Base-by-base conservation (phyloP, 2,329 filamentous ascomycete species). In the Fusarium chlamydosporum region DNA sequence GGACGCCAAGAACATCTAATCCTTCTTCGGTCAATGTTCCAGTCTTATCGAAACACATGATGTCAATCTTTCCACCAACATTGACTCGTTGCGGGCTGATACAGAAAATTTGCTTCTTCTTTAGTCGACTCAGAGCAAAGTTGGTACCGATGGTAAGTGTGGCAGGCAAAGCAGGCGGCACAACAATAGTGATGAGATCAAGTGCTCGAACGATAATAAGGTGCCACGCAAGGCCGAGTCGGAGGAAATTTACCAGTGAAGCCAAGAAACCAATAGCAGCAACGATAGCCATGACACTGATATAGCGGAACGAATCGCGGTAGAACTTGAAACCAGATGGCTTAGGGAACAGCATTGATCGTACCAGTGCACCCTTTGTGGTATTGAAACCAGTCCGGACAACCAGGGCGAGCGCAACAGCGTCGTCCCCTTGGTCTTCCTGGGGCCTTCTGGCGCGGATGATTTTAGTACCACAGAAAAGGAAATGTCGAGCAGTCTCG, bases 241-340 rank as follows among this genome's bases (percentile, higher is more conserved):
- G 89, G 54, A 99, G 82, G 77, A 99, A 99, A 79, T 99, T 99
- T 79, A 97, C 83, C 72, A 99, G 91, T 0, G 96, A 98, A 1
- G 91, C 94, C 23, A 94, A 82, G 76, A 99, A 99, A 0, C 96
- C 96, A 50, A 98, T 79, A 48, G 90, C 81, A 23, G 96, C 96
- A 72, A 99, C 90, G 41, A 89, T 82, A 7, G 88, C 95, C 96
- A 99, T 99, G 63, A 99, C 96, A 6, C 92, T 94, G 63, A 99
- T 98, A 78, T 99, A 99, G 23, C 94, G 89, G 81, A 99, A 99
- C 0, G 95, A 97, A 78, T 99, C 96, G 41, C 93, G 89, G 78
- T 99, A 99, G 77, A 99, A 99, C 75, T 96, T 98, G 87, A 99
- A 99, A 0, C 95, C 95, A 1, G 95, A 97, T 2, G 96, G 96